Conservation (phyloP, 2,329 filamentous ascomycete species). For the Elsinoe perseae region DNA sequence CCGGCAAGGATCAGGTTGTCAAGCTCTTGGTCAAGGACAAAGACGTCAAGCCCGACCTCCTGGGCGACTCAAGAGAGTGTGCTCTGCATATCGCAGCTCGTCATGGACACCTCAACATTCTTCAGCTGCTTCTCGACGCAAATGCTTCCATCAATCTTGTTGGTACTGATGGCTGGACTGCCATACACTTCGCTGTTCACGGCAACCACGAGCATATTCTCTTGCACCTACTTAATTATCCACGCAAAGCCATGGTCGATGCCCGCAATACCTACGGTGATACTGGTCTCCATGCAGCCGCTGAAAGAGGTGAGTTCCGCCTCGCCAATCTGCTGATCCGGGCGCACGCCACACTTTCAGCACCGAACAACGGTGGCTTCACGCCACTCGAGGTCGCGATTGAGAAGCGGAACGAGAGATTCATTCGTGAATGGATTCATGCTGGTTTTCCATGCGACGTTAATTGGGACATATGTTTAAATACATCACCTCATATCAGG, state of each 20-base stretch:
- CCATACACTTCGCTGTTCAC: constrained; percentile 9
- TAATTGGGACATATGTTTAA: not conserved
- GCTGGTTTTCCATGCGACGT: not conserved
- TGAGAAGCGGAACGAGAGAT: not conserved
- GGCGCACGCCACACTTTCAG: constrained; percentile 42
- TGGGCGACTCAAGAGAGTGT: not conserved
- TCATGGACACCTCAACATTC: constrained; percentile 14
- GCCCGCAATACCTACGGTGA: constrained; percentile 5
- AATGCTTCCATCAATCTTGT: constrained; percentile 14
- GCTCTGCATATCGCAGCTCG: constrained; percentile 11
- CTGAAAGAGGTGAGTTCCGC: constrained; percentile 30
- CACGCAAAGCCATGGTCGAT: not conserved
- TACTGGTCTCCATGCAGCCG: constrained; percentile 5
- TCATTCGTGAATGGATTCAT: not conserved
- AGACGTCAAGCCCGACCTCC: constrained; percentile 7
- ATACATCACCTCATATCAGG: not conserved
- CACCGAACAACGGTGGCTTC: not conserved
- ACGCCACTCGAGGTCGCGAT: constrained; percentile 8
- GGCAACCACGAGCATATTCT: not conserved
- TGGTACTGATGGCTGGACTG: constrained; percentile 10
- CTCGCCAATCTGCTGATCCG: constrained; percentile 54
- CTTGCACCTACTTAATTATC: not conserved
- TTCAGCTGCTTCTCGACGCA: constrained; percentile 15
- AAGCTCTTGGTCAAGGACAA: constrained; percentile 2
- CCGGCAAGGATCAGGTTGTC: constrained; percentile 1